Percentiles rank a stretch among this genome's conserved stretches.
These are phyloP conservation scores for Dothiorella sarmentorum DNA, from an alignment of 2,329 filamentous ascomycete species.

Conservation along the genomic window DNA sequence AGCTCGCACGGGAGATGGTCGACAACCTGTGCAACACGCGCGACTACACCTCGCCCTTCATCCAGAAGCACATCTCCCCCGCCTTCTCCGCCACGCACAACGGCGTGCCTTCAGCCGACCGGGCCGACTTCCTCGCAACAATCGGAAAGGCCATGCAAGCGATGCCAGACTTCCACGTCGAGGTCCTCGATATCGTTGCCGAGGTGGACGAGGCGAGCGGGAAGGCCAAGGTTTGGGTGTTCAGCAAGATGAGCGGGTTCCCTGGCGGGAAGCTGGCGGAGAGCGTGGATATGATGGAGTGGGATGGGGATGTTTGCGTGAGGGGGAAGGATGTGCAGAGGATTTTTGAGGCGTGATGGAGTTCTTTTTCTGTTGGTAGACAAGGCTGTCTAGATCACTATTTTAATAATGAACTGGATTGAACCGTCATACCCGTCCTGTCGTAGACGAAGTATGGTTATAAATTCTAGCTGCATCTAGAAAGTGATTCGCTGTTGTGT, in stretches of 20 bases:
- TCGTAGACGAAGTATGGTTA: too few relatives aligned
- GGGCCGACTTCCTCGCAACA: not conserved
- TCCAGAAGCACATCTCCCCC: not conserved
- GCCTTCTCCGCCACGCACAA: not conserved
- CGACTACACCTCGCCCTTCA: not conserved
- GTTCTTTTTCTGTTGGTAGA: too few relatives aligned
- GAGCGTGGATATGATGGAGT: constrained; percentile 10
- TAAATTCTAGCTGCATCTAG: too few relatives aligned
- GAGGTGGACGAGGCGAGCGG: not conserved
- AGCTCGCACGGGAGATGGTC: constrained; percentile 1
- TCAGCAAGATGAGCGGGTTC: not conserved
- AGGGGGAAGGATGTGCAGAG: constrained; percentile 6
- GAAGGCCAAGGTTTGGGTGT: not conserved
- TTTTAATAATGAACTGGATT: too few relatives aligned
- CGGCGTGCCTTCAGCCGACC: not conserved
- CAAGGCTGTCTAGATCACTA: too few relatives aligned
- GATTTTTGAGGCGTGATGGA: too few relatives aligned
- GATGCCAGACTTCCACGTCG: not conserved
- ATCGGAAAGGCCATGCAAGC: not conserved
- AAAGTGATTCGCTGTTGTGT: too few relatives aligned
- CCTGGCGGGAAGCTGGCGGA: not conserved
- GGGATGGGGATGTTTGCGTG: not conserved
- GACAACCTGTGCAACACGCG: not conserved
- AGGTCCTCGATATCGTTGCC: not conserved
- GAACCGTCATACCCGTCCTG: too few relatives aligned